Evolutionary conservation across 305 asterid species (phyloP).

Genomic region (Euphrasia arctica): DNA sequence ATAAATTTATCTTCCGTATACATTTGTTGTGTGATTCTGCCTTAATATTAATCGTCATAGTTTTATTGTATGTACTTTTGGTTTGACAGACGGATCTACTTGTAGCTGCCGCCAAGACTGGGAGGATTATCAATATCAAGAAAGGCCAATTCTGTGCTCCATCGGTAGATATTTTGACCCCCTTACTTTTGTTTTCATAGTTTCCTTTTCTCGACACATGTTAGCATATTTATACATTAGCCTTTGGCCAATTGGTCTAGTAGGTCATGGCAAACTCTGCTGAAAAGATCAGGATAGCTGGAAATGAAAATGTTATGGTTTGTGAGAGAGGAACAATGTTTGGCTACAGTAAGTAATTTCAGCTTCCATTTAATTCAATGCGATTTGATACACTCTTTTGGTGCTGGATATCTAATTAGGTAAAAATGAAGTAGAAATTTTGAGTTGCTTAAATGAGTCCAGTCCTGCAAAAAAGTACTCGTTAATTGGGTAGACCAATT

Average conservation of each 20-base stretch:
- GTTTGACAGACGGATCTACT: slow-evolving; percentile 87
- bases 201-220: neutral
- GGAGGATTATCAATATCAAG: slow-evolving; percentile 82
- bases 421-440: neutral
- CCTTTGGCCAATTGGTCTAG: slow-evolving; percentile 23
- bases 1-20: neutral
- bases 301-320: slow-evolving; percentile 96
- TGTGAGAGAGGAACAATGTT: slow-evolving; percentile 99
- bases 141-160: slow-evolving; percentile 99
- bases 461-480: neutral
- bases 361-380: neutral
- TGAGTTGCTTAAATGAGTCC: neutral
- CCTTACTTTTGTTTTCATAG: neutral
- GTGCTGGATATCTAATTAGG: neutral
- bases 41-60: slow-evolving; percentile 1
- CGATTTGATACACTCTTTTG: neutral
- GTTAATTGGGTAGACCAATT: too few species aligned
- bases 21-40: neutral
- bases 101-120: slow-evolving; percentile 96
- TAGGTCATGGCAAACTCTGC: slow-evolving; percentile 95
- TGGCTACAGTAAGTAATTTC: slow-evolving; percentile 73
- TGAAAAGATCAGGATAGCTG: slow-evolving; percentile 90
- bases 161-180: slow-evolving; percentile 42
- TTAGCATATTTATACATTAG: slow-evolving; percentile 16
- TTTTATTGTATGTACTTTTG: slow-evolving; percentile 24